Conservation (phyloP, 768 basidiomycete genomes). For the Lentinula sp. region DNA sequence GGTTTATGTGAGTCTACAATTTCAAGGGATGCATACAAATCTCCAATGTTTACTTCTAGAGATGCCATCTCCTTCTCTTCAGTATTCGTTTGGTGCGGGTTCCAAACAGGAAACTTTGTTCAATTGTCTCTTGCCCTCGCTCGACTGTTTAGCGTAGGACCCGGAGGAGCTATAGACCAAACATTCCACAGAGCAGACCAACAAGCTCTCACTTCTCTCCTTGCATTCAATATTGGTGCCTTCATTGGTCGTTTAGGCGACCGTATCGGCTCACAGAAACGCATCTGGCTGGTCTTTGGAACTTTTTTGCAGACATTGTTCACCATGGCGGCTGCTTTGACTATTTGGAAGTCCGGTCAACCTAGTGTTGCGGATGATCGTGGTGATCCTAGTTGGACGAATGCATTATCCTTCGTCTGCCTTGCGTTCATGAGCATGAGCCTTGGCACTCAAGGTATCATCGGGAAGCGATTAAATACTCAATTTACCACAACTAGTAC, state of each 20-base stretch:
- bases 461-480: constrained; percentile 75
- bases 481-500: constrained; percentile 74
- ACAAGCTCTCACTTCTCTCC: constrained; percentile 76
- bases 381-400: constrained; percentile 66
- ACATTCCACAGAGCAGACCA: constrained; percentile 77
- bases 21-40: neutral
- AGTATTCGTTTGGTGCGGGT: constrained; percentile 80
- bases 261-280: constrained; percentile 63
- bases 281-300: constrained; percentile 67
- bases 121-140: constrained; percentile 79
- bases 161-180: constrained; percentile 38
- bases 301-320: constrained; percentile 72
- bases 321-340: constrained; percentile 66
- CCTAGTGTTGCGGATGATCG: constrained; percentile 45
- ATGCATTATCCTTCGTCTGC: constrained; percentile 57
- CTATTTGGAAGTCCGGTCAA: constrained; percentile 66
- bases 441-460: constrained; percentile 82
- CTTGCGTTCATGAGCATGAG: constrained; percentile 78
- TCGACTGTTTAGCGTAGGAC: constrained; percentile 58
- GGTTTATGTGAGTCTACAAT: constrained; percentile 59
- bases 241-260: constrained; percentile 83
- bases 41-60: constrained; percentile 24
- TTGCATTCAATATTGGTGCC: constrained; percentile 75
- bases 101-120: constrained; percentile 75
- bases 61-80: constrained; percentile 74